phyloP scores from a whole-genome alignment of 768 basidiomycete species.

The Termitomyces heimii region DNA sequence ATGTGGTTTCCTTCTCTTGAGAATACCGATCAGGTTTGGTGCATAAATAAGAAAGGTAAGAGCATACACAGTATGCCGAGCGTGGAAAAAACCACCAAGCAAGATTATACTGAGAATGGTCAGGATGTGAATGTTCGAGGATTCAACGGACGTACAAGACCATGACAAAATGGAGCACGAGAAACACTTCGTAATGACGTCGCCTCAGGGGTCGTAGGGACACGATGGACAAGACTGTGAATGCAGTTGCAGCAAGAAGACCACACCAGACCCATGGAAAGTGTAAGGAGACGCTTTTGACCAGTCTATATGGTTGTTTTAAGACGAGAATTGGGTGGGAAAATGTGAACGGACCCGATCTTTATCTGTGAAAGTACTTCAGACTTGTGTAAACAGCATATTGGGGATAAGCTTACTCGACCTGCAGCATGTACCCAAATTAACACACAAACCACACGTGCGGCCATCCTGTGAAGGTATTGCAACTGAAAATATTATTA shows the following conservation, averaged over 20 bases:
- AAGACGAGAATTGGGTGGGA: neutral
- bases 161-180: conserved; percentile 38
- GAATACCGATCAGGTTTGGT: neutral
- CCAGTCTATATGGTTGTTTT: conserved; percentile 6
- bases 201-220: conserved; percentile 44
- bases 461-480: conserved; percentile 40
- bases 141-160: conserved; percentile 22
- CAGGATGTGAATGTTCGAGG: neutral
- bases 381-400: neutral
- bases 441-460: conserved; percentile 39
- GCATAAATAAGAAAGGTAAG: conserved; percentile 3
- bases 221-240: conserved; percentile 38
- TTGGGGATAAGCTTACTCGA: conserved; percentile 25
- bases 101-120: conserved; percentile 26
- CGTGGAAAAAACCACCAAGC: conserved; percentile 36
- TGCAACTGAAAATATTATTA: conserved; percentile 27
- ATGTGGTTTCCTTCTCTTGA: conserved; percentile 22
- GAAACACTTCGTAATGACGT: conserved; percentile 46
- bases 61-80: conserved; percentile 20
- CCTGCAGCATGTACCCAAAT: conserved; percentile 44
- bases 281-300: conserved; percentile 3
- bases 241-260: conserved; percentile 28
- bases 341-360: conserved; percentile 9
- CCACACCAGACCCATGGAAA: conserved; percentile 29
- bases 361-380: conserved; percentile 9